Base-by-base conservation (phyloP, 345 rosid species). In the Eucalyptus decipiens region DNA sequence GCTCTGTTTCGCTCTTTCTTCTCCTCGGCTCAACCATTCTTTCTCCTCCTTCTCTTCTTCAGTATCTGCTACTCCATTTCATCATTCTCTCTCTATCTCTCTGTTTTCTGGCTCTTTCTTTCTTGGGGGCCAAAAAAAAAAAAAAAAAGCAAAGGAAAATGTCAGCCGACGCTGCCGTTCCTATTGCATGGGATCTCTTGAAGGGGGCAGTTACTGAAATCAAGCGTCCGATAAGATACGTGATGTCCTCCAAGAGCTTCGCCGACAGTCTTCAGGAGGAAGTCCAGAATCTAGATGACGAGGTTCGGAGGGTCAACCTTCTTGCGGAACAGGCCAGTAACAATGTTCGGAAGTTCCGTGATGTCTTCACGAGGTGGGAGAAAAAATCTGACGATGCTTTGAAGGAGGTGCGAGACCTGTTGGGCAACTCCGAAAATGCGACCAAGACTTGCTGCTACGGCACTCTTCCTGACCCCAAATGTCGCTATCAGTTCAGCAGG, bases 261-360 rank as follows among this genome's bases (percentile, higher is more conserved):
- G 76, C 40, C 6, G 6, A n/a, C 40, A 0, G 1, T 65, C 76
- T 65, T n/a, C 40, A 2, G 76, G 9, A 7, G 37, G 40, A 65
- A n/a, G 76, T n/a, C 76, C 5, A 1, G 37, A 65, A n/a, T 3
- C 40, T 65, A 6, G 11, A n/a, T 2, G 2, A 7, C 6, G 40
- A 67, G 40, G 21, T 0, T 67, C 21, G 0, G 21, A 67, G 37
- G 40, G 40, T 67, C 37, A 1, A 1, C 5, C 0, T 7, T 65
- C 1, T 8, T 0, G 37, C 2, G 2, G 76, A 65, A 14, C 0
- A 0, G 76, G 76, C 76, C 21, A 4, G 40, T 7, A n/a, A 67
- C 76, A 67, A 67, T 4, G 2, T n/a, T 65, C 76, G 5, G 76
- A 15, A n/a, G 0, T 14, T 65, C 19, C 2, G 7, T 5, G 37